A percentile compares a stretch with the other conserved stretches of the same genome.
Conservation (phyloP, 2,329 filamentous ascomycete species). For the Leptographium procerum region DNA sequence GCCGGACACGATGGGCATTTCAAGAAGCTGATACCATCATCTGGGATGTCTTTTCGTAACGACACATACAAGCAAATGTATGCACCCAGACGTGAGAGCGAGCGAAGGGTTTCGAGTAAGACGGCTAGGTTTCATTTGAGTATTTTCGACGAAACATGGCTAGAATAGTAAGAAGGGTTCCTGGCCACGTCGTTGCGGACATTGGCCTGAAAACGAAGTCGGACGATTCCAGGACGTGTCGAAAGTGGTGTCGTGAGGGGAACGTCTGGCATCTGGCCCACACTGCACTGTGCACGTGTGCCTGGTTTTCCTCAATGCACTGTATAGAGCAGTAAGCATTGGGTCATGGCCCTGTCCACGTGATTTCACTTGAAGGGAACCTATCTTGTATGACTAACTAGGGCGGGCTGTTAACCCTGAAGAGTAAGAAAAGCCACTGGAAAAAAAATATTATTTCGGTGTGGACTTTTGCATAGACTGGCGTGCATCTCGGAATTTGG, state of each 20-base stretch:
- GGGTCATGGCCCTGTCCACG: background rate
- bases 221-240: background rate
- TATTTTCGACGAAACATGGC: background rate
- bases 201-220: background rate
- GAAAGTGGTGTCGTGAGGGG: background rate
- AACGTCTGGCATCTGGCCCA: background rate
- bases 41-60: background rate
- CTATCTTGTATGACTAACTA: constrained; percentile 1
- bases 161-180: background rate
- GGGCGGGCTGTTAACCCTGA: constrained; percentile 12
- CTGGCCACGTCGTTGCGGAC: background rate
- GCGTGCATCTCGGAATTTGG: constrained; percentile 10
- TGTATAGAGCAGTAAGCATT: background rate
- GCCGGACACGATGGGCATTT: background rate
- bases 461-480: constrained; percentile 5
- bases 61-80: background rate
- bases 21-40: background rate
- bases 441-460: constrained; percentile 9
- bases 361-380: background rate
- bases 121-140: background rate
- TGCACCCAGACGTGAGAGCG: background rate
- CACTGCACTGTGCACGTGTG: background rate
- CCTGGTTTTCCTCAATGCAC: background rate
- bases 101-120: background rate
- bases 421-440: background rate